Evolutionary conservation across 129 eudicot species (phyloP).

Genomic region (Flaveria linearis): DNA sequence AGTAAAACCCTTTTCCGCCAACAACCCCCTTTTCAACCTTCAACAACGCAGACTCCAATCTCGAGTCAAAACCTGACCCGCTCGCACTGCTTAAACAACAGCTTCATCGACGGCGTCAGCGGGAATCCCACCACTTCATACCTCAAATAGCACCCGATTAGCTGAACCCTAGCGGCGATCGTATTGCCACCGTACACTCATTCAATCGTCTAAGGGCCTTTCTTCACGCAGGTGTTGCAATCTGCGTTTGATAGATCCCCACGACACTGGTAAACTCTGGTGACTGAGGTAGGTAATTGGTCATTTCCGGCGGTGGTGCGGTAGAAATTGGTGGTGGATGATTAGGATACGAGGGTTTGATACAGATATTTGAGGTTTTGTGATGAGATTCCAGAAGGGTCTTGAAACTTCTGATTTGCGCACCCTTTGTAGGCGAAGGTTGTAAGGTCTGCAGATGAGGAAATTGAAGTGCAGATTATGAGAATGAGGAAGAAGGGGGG

Average conservation of each 20-base stretch:
- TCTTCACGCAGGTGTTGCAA: constrained; percentile 58
- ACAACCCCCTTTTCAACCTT: constrained; percentile 64
- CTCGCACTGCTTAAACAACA: constrained; percentile 65
- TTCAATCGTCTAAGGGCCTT: constrained; percentile 26
- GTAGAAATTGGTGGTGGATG: constrained; percentile 58
- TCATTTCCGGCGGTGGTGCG: constrained; percentile 47
- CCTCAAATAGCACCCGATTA: constrained; percentile 59
- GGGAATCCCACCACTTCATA: constrained; percentile 68
- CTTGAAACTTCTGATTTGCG: constrained; percentile 65
- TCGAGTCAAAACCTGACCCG: constrained; percentile 69
- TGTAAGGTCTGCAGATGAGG: constrained; percentile 39
- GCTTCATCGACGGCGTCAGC: constrained; percentile 46
- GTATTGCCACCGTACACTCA: constrained; percentile 64
- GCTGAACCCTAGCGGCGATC: constrained; percentile 66
- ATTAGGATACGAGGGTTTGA: constrained; percentile 48
- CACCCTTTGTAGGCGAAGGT: constrained; percentile 73
- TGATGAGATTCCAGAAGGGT: constrained; percentile 50
- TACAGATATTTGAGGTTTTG: constrained; percentile 52
- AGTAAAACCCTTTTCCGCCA: constrained; percentile 64
- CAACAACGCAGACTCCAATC: constrained; percentile 53
- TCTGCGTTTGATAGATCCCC: constrained; percentile 57
- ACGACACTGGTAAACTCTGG: constrained; percentile 78
- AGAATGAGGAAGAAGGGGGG: constrained; percentile 26
- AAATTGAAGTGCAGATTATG: constrained; percentile 2
- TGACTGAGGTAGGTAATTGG: constrained; percentile 41